Evolutionary conservation across 805 yeast genomes (phyloP), one percentile per base, ranked within the genome.

Genomic region (Saccharomycopsis guyanensis): DNA sequence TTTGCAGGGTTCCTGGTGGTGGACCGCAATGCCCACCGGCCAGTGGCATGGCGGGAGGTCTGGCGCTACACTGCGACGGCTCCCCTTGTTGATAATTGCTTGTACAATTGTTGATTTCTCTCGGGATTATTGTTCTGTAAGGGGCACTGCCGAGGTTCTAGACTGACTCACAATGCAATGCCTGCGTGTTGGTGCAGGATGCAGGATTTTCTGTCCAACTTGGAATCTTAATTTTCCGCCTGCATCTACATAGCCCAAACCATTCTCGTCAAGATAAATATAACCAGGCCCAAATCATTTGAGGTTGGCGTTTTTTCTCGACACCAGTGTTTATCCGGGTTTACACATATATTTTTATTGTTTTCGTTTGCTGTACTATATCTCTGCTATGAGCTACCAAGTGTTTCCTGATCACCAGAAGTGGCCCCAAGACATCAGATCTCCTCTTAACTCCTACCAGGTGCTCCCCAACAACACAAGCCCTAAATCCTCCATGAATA

Each of bases 321-420:
- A n/a, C n/a, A n/a, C n/a, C n/a, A n/a, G n/a, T n/a, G n/a, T n/a
- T n/a, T n/a, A n/a, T n/a, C n/a, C n/a, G n/a, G n/a, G n/a, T n/a
- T n/a, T n/a, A n/a, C n/a, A n/a, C n/a, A n/a, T 27, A 27, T 27
- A 10, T 10, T 27, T 10, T 27, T 27, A 27, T 13, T 27, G 8
- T 13, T 27, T 27, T 27, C 32, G 8, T 27, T 27, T 13, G 13
- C 13, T 27, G 13, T 27, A 27, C 13, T 27, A 27, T 27, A 27
- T n/a, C n/a, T n/a, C n/a, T n/a, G n/a, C n/a, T n/a, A 45, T 45
- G 49, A 45, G 49, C 36, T 45, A 33, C 31, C 49, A 45, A 32
- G 20, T 10, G 29, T 45, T 24, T 22, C 10, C 41, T 4, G 18
- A 16, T 40, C 42, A 45, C 12, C 40, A 23, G 22, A 45, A 45